A percentile compares a stretch with the other conserved stretches of the same genome.
phyloP scores from a whole-genome alignment of 805 yeast genomes.

The Ogataea allantospora region DNA sequence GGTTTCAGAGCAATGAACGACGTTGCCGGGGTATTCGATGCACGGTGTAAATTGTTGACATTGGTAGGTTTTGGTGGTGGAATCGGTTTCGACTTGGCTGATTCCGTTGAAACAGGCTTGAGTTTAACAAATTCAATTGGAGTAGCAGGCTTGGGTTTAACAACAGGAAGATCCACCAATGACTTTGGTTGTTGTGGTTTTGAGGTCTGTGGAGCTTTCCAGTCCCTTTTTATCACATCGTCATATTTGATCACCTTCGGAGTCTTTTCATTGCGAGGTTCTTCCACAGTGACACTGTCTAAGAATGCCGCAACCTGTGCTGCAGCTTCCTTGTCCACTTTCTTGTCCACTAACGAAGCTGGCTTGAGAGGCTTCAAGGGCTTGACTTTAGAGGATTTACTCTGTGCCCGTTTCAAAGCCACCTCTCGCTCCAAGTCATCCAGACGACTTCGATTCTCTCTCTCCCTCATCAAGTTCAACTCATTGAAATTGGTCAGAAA shows the following conservation, averaged over 20 bases:
- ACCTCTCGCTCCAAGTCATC: slow-evolving; percentile 22
- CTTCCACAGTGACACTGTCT: neutral
- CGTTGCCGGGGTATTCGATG: slow-evolving; percentile 7
- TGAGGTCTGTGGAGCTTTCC: neutral
- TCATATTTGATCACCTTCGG: neutral
- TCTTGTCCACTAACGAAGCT: slow-evolving; percentile 7
- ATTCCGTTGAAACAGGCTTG: neutral
- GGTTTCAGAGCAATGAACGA: slow-evolving; percentile 19
- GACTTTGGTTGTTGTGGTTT: neutral
- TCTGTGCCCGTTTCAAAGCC: slow-evolving; percentile 14
- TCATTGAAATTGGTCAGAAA: slow-evolving; percentile 26
- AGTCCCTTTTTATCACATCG: neutral
- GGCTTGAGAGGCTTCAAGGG: slow-evolving; percentile 30
- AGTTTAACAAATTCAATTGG: neutral
- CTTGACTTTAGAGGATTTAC: slow-evolving; percentile 20
- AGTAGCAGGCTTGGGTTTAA: neutral
- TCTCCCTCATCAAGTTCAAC: slow-evolving; percentile 16
- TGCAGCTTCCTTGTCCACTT: neutral
- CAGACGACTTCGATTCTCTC: slow-evolving; percentile 22
- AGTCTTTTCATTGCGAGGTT: neutral
- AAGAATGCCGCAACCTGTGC: neutral
- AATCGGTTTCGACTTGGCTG: neutral
- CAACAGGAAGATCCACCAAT: neutral
- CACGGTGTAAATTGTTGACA: slow-evolving; percentile 6
- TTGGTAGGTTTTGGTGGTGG: slow-evolving; percentile 10